Evolutionary conservation across 2,329 filamentous ascomycete genomes (phyloP), one percentile per base, ranked within the genome.

Genomic region (Stagonosporopsis chrysanthemi): DNA sequence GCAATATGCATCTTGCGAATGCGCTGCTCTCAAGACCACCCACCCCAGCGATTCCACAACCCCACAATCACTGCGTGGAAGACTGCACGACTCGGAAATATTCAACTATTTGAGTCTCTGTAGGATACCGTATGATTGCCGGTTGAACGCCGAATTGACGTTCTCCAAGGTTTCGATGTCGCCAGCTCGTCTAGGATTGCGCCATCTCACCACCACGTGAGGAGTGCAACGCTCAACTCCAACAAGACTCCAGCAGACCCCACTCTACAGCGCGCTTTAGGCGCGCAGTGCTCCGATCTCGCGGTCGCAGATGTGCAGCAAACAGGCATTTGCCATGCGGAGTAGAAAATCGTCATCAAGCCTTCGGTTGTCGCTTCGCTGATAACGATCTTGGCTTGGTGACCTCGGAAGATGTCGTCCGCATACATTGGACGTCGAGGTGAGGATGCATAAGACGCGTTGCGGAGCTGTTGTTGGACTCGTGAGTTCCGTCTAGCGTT

Each of bases 171-270:
- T 59, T 46, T 29, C 39, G 49, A 65, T 65, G 63, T 60, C 57
- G 63, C 52, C 51, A 63, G 48, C 53, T 52, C 38, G 52, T 46
- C 19, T n/a, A 56, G 33, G 41, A 63, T 65, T 61, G 61, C 63
- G 63, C 58, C 56, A 62, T 65, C 38, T 31, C 29, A 43, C 31
- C 56, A 47, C 48, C 15, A 49, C 43, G 47, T 49, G 48, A 26
- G 28, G 15, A 31, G 17, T 28, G 17, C 42, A 33, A 45, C 42
- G 42, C 28, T 45, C 17, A 45, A 23, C 3, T 45, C 42, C 28
- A 33, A 14, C 23, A 42, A 7, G 39, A 48, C 35, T 17, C 12
- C 41, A 42, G 39, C 35, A 38, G 36, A 51, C 50, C 31, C 42
- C 45, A 41, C 39, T 35, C 36, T 17, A 12, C 6, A 15, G 19